phyloP scores from a whole-genome alignment of 192 early-diverging fungal species.

The Backusella mclennaniae region DNA sequence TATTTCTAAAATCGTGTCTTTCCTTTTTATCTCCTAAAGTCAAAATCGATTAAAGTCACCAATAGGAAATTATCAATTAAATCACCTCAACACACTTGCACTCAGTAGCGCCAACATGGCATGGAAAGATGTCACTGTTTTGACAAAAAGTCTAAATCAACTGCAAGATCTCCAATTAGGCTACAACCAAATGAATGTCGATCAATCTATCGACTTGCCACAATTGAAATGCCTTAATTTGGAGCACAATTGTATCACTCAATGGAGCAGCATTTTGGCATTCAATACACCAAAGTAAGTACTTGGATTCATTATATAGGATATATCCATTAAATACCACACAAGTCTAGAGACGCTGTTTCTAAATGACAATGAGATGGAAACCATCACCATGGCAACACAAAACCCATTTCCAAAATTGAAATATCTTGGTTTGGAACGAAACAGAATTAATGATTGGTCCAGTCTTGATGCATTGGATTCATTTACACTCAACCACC shows the following conservation, averaged over 20 bases:
- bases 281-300: constrained; percentile 44
- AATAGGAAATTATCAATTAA: constrained; percentile 23
- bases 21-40: constrained; percentile 15
- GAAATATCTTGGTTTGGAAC: constrained; percentile 42
- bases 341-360: constrained; percentile 32
- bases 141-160: constrained; percentile 43
- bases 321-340: not conserved
- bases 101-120: constrained; percentile 32
- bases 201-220: constrained; percentile 35
- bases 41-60: constrained; percentile 20
- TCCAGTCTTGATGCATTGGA: constrained; percentile 44
- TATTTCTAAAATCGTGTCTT: not conserved
- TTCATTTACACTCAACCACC: constrained; percentile 31
- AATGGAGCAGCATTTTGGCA: constrained; percentile 43
- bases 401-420: constrained; percentile 31
- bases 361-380: constrained; percentile 25
- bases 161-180: constrained; percentile 53
- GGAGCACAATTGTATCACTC: constrained; percentile 43
- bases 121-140: constrained; percentile 32
- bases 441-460: constrained; percentile 46
- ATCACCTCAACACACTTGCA: constrained; percentile 29
- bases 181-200: constrained; percentile 30
- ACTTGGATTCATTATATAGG: not conserved
- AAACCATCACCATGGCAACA: constrained; percentile 2
- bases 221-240: constrained; percentile 50